These are phyloP conservation scores for Phialophora tarda DNA, from an alignment of 2,329 filamentous ascomycete genomes.

Conservation along the genomic window DNA sequence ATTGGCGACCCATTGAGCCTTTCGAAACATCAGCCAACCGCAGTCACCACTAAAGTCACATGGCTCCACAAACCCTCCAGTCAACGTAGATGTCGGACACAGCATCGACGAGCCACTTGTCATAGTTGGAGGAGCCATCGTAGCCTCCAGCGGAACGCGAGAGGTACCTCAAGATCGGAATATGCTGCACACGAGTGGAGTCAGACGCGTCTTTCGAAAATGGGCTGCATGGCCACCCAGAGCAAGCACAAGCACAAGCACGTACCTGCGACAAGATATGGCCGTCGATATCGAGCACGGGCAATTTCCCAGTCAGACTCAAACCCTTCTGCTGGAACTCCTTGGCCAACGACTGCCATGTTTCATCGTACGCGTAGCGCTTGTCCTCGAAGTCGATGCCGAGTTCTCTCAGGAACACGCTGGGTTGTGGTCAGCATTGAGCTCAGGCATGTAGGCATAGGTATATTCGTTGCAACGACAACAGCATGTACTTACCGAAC, in stretches of 20 bases:
- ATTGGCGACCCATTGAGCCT: constrained; percentile 42
- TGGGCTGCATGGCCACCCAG: not conserved
- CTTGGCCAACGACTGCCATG: constrained; percentile 41
- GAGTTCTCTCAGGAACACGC: constrained; percentile 43
- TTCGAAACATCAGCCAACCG: not conserved
- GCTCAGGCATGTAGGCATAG: not conserved
- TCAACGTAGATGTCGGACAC: constrained; percentile 50
- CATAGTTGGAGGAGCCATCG: constrained; percentile 47
- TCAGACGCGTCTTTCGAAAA: not conserved
- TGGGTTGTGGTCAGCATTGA: constrained; percentile 17
- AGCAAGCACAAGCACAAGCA: not conserved
- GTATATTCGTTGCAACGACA: no score
- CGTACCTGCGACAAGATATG: constrained; percentile 40
- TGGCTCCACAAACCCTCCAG: constrained; percentile 46
- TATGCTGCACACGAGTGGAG: constrained; percentile 36
- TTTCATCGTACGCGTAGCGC: constrained; percentile 42
- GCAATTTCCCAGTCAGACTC: constrained; percentile 44
- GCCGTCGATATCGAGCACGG: constrained; percentile 47
- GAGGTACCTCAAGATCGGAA: constrained; percentile 48
- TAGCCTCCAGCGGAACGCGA: constrained; percentile 46
- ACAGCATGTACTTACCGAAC: no score
- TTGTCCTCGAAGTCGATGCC: constrained; percentile 42
- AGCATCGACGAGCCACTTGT: constrained; percentile 48
- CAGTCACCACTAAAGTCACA: not conserved
- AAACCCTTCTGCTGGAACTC: constrained; percentile 42